phyloP scores from a whole-genome alignment of 768 basidiomycete genomes.

The Mycena venus region DNA sequence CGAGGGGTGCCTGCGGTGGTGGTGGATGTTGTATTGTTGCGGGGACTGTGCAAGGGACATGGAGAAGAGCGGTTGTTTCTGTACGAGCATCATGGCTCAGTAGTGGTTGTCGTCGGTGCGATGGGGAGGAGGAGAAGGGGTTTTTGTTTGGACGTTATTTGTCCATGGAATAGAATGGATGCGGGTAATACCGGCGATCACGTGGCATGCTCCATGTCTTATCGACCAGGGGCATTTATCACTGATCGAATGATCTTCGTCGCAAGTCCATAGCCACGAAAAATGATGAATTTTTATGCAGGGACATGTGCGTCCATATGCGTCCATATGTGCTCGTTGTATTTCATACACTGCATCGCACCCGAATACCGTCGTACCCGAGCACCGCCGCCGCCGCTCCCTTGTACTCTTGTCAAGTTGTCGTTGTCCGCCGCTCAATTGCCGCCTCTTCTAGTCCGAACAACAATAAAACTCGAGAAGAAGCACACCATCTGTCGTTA shows the following conservation, averaged over 20 bases:
- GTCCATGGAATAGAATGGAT: no score
- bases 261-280: no score
- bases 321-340: not conserved
- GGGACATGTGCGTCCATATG: no score
- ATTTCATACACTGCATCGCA: not conserved
- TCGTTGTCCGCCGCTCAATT: not conserved
- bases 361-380: not conserved
- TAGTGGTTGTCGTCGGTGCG: conserved; percentile 20
- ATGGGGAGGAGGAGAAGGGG: conserved; percentile 29
- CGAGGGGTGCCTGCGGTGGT: conserved; percentile 76
- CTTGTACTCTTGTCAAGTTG: no score
- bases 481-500: not conserved
- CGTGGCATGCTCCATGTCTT: not conserved
- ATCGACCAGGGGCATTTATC: not conserved
- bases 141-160: not conserved
- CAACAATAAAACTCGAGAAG: not conserved
- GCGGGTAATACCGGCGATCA: not conserved
- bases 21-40: conserved; percentile 20
- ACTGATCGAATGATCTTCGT: not conserved
- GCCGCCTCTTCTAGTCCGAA: not conserved
- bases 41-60: conserved; percentile 43
- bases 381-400: not conserved
- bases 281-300: not conserved
- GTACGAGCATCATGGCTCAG: conserved; percentile 62
- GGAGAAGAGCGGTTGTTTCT: conserved; percentile 55